Conservation (phyloP, 148 eudicot species). For the Camellia granthamiana region DNA sequence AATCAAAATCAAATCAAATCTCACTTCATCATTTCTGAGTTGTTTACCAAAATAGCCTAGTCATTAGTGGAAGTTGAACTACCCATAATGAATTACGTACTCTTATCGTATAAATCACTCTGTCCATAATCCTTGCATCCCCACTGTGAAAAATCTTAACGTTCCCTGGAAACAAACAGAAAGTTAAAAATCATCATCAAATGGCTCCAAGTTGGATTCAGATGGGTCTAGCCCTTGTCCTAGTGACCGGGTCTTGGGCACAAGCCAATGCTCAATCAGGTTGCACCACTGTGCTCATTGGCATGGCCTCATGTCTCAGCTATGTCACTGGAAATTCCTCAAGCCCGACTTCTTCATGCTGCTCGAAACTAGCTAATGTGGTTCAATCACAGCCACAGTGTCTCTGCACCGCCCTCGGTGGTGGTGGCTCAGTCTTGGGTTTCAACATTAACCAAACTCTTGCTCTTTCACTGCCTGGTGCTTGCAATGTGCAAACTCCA, state of each 20-base stretch:
- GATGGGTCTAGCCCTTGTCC: background rate
- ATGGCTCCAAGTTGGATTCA: constrained; percentile 5
- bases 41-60: constrained; percentile 8
- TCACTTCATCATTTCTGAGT: background rate
- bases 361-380: constrained; percentile 9
- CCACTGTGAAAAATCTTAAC: too few relatives aligned
- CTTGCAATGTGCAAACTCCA: constrained; percentile 18
- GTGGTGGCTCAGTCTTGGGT: constrained; percentile 9
- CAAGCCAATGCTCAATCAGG: constrained; percentile 13
- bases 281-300: constrained; percentile 10
- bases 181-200: background rate
- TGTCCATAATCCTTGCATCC: too few relatives aligned
- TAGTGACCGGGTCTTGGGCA: background rate
- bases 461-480: constrained; percentile 14
- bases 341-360: constrained; percentile 15
- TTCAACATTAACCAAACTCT: constrained; percentile 6
- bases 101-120: too few relatives aligned
- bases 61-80: background rate
- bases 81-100: background rate
- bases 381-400: constrained; percentile 16
- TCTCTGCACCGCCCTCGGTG: background rate
- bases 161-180: too few relatives aligned
- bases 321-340: constrained; percentile 12
- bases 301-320: constrained; percentile 10
- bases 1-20: too few relatives aligned